These are phyloP conservation scores for Vanrija pseudolonga DNA, from an alignment of 1,284 basidiomycete species.

Conservation along the genomic window DNA sequence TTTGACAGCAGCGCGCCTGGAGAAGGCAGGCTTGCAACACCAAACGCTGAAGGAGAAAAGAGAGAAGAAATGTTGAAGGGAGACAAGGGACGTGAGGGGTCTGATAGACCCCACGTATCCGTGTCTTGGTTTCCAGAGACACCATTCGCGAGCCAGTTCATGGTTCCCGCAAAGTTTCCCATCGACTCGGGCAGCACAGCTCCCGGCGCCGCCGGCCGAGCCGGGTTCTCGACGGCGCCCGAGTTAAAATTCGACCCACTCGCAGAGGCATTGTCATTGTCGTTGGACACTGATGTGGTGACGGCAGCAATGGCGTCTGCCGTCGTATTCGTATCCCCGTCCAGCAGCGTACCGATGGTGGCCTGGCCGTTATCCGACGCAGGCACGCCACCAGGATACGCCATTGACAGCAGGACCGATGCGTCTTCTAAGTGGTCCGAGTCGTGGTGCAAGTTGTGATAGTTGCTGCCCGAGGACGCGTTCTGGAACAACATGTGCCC, in stretches of 20 bases:
- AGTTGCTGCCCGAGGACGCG: conserved; percentile 12
- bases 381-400: conserved; percentile 35
- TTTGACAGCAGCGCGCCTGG: conserved; percentile 7
- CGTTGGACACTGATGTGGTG: neutral
- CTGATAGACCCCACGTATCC: conserved; percentile 5
- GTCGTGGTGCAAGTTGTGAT: conserved; percentile 33
- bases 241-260: conserved; percentile 19
- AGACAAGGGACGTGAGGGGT: conserved; percentile 23
- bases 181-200: conserved; percentile 27
- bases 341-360: conserved; percentile 31
- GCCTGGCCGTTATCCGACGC: conserved; percentile 26
- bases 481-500: conserved; percentile 39
- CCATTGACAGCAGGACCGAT: conserved; percentile 47
- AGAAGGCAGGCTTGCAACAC: conserved; percentile 1
- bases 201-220: conserved; percentile 28
- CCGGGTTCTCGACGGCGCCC: conserved; percentile 26
- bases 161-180: conserved; percentile 38
- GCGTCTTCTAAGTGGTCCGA: conserved; percentile 48
- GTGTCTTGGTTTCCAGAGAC: neutral
- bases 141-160: conserved; percentile 35
- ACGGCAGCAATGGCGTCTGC: conserved; percentile 11
- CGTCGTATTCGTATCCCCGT: neutral
- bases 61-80: conserved; percentile 34
- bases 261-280: conserved; percentile 4
- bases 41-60: conserved; percentile 35